phyloP scores from a whole-genome alignment of 1,284 basidiomycete genomes.

The Ustilago hordei region DNA sequence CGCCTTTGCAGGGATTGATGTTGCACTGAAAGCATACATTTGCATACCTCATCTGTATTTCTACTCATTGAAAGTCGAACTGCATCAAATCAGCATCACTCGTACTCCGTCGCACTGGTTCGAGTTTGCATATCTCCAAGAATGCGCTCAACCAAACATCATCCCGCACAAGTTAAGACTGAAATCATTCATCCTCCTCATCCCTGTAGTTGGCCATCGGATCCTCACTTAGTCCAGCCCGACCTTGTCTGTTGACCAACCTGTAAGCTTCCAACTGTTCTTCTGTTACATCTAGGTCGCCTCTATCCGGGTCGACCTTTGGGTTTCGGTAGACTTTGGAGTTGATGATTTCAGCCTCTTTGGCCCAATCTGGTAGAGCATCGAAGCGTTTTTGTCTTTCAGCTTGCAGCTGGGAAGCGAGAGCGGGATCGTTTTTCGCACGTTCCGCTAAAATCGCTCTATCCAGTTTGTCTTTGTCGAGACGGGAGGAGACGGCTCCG shows the following conservation, averaged over 20 bases:
- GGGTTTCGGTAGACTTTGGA: constrained; percentile 8
- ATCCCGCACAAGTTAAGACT: not conserved
- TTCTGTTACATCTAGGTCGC: constrained; percentile 83
- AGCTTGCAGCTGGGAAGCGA: constrained; percentile 22
- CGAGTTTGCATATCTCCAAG: too few species aligned
- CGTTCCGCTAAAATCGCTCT: constrained; percentile 42
- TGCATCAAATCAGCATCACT: not conserved
- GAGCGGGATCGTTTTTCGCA: constrained; percentile 25
- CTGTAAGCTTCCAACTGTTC: constrained; percentile 92
- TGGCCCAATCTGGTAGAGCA: constrained; percentile 55
- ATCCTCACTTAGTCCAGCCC: constrained; percentile 76
- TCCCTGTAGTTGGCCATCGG: constrained; percentile 89
- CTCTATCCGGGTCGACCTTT: constrained; percentile 47
- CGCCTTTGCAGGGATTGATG: too few species aligned
- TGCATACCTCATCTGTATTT: constrained; percentile 11
- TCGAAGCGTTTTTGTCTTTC: constrained; percentile 7
- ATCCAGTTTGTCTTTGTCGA: constrained; percentile 39
- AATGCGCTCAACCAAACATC: too few species aligned
- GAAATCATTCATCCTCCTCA: constrained; percentile 55
- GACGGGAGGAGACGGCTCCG: constrained; percentile 18
- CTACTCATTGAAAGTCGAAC: not conserved
- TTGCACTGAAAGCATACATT: not conserved
- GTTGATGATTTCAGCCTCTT: constrained; percentile 51
- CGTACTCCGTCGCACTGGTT: not conserved
- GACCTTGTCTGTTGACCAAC: constrained; percentile 71